Conservation (phyloP, 768 basidiomycete genomes). For the Cyclocybe cylindracea region DNA sequence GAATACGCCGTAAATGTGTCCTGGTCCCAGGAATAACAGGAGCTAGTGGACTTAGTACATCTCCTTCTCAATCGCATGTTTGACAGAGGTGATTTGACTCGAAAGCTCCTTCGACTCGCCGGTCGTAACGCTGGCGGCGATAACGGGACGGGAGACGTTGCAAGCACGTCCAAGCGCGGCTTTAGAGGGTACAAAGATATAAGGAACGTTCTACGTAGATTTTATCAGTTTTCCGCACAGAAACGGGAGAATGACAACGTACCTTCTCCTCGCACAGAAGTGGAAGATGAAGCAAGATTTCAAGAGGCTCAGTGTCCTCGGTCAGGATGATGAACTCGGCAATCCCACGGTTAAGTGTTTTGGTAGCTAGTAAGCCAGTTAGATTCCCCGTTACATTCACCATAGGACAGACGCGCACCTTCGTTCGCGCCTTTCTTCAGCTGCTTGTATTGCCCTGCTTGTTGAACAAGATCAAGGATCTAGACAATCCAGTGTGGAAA, state of each 20-base stretch:
- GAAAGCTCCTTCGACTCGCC: conserved; percentile 90
- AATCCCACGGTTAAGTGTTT: conserved; percentile 97
- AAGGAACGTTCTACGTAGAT: conserved; percentile 80
- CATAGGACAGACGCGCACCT: conserved; percentile 46
- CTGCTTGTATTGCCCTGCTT: conserved; percentile 97
- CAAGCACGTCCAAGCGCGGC: conserved; percentile 95
- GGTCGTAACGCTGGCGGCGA: conserved; percentile 94
- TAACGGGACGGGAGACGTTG: conserved; percentile 93
- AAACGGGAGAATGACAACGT: conserved; percentile 9
- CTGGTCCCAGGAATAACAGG: background rate
- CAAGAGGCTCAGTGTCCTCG: conserved; percentile 95
- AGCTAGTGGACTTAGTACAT: conserved; percentile 32
- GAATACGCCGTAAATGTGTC: background rate
- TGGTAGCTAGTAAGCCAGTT: conserved; percentile 67
- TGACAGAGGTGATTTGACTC: conserved; percentile 86
- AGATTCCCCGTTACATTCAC: too few relatives aligned
- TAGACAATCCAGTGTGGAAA: conserved; percentile 26
- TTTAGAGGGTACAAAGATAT: conserved; percentile 94
- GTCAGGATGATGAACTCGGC: conserved; percentile 98
- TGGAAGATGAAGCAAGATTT: conserved; percentile 96
- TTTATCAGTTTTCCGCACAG: background rate
- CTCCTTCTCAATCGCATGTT: conserved; percentile 77
- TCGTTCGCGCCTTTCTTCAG: conserved; percentile 99
- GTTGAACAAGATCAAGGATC: conserved; percentile 96
- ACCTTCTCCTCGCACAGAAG: conserved; percentile 99